Evolutionary conservation across 2,329 filamentous ascomycete genomes (phyloP), one percentile per base, ranked within the genome.

Genomic region (Phyllosticta citribraziliensis): DNA sequence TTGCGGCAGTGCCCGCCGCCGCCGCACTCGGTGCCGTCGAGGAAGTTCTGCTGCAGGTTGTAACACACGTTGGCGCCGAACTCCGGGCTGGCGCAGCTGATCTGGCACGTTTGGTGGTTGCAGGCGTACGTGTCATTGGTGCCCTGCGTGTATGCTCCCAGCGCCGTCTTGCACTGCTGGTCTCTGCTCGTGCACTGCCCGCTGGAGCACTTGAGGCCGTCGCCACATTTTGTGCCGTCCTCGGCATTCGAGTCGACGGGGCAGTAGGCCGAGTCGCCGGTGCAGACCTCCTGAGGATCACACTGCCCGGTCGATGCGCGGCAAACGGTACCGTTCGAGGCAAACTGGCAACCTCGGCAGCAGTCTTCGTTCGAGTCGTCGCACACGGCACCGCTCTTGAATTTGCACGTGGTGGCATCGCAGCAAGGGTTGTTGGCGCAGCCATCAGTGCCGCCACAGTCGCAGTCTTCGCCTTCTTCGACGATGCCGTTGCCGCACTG

Each of bases 401-500:
- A 97, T 69, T 86, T 89, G 83, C 94, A 99, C 0, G 94, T 97
- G 2, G 75, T 82, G 1, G 91, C 76, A 67, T 99, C 82, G 75
- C 94, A 99, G 79, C 94, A 99, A 14, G 73, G 70, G 75, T 97
- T 94, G 68, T 80, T 75, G 24, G 79, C 84, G 72, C 94, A 99
- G 50, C 83, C 84, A 14, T 78, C 74, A 14, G 79, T 76, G 60
- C 93, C 93, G 64, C 94, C 94, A 69, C 94, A 99, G 74, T 99
- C 94, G 75, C 94, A 99, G 58, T 99, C 88, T 75, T 99, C 94
- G 65, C 91, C 94, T 19, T 83, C 79, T 75, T 97, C 94, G 57
- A 99, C 94, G 66, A 99, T 97, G 59, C 94, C 94, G 74, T 99
- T 99, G 62, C 94, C 94, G 74, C 94, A 99, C 70, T 92, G 87